These are phyloP conservation scores for Nephromyces sp. DNA, from an alignment of 169 alveolate genomes.

Conservation along the genomic window DNA sequence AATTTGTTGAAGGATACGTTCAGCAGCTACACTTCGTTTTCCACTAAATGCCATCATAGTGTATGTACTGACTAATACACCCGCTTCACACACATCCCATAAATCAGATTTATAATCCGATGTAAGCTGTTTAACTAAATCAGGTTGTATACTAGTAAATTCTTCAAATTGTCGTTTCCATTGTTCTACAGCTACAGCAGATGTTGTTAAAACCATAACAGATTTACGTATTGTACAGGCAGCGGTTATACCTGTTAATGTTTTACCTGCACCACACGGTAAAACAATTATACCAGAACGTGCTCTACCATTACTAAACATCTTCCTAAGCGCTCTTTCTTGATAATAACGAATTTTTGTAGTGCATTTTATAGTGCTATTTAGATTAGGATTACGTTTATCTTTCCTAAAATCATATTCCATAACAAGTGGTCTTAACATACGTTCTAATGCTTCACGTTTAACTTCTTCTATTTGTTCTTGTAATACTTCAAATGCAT, in stretches of 20 bases:
- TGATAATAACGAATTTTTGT: constrained; percentile 82
- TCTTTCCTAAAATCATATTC: constrained; percentile 93
- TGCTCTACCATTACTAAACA: constrained; percentile 95
- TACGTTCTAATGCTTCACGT: constrained; percentile 68
- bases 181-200: constrained; percentile 77
- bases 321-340: constrained; percentile 83
- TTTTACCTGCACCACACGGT: constrained; percentile 99
- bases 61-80: constrained; percentile 87
- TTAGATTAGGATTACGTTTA: constrained; percentile 64
- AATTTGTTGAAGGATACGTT: constrained; percentile 67
- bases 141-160: constrained; percentile 76
- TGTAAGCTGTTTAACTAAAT: constrained; percentile 82
- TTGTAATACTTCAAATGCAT: constrained; percentile 73
- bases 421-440: constrained; percentile 87
- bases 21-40: constrained; percentile 74
- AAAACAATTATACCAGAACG: constrained; percentile 96
- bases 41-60: constrained; percentile 87
- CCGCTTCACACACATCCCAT: constrained; percentile 76
- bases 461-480: constrained; percentile 74
- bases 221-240: constrained; percentile 90
- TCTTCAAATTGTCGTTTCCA: constrained; percentile 76
- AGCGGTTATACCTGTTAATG: constrained; percentile 97
- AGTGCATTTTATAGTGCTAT: constrained; percentile 76
- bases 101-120: constrained; percentile 81
- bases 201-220: constrained; percentile 71